A percentile compares a stretch with the other conserved stretches of the same genome.
These are phyloP conservation scores for Phytopythium montanum DNA, from an alignment of 352 stramenopile species.

Conservation along the genomic window DNA sequence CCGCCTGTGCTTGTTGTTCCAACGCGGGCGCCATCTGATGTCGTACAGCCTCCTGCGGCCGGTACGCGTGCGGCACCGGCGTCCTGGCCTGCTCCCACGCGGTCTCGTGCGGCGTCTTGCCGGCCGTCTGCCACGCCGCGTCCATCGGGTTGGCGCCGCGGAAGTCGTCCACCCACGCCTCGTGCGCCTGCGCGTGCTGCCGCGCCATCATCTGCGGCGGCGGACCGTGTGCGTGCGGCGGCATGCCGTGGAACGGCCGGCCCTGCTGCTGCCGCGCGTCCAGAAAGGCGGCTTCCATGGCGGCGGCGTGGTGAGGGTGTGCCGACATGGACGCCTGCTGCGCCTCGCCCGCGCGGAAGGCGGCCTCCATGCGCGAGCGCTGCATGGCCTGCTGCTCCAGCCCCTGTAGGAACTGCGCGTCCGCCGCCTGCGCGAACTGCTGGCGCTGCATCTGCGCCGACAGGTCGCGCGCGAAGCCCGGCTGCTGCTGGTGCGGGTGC, in stretches of 20 bases:
- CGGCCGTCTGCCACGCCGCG: constrained; percentile 52
- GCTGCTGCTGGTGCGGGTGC: neutral
- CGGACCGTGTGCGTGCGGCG: constrained; percentile 9
- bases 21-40: constrained; percentile 22
- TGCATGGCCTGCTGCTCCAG: constrained; percentile 68
- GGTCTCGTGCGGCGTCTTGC: constrained; percentile 58
- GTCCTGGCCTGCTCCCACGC: constrained; percentile 60
- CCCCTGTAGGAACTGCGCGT: constrained; percentile 52
- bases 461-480: constrained; percentile 36
- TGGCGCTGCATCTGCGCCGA: constrained; percentile 75
- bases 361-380: constrained; percentile 61
- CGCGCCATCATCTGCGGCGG: constrained; percentile 29
- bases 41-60: constrained; percentile 19
- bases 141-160: constrained; percentile 46
- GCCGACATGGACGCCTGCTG: constrained; percentile 35
- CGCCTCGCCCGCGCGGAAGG: constrained; percentile 42
- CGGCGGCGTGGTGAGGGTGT: constrained; percentile 50
- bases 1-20: constrained; percentile 23
- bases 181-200: constrained; percentile 24
- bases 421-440: constrained; percentile 41
- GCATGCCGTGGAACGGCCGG: constrained; percentile 24
- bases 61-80: constrained; percentile 34
- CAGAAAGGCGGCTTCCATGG: constrained; percentile 57
- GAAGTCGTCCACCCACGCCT: constrained; percentile 73
- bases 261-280: constrained; percentile 32